Percentiles rank a stretch among this genome's conserved stretches.
Conservation (phyloP, 108 stramenopile species). For the Cyclotella distinguenda region DNA sequence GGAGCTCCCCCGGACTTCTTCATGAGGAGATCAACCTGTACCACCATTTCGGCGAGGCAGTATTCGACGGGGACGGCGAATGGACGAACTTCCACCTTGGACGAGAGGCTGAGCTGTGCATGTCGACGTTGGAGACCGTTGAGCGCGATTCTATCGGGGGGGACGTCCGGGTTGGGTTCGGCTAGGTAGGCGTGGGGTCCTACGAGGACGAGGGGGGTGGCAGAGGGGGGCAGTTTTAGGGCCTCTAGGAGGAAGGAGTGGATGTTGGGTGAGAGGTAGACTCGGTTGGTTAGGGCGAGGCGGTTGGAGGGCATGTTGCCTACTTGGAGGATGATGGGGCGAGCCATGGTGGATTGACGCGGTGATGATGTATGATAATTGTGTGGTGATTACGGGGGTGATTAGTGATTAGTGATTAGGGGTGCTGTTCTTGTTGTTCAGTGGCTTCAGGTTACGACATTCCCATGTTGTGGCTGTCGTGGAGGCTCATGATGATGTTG, state of each 20-base stretch:
- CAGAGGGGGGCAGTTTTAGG: slow-evolving; percentile 30
- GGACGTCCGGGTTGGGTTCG: slow-evolving; percentile 63
- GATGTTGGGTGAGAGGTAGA: slow-evolving; percentile 72
- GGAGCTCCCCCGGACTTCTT: slow-evolving; percentile 64
- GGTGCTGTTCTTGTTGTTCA: no score
- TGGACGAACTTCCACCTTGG: slow-evolving; percentile 56
- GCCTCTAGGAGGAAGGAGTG: slow-evolving; percentile 42
- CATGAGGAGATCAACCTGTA: slow-evolving; percentile 70
- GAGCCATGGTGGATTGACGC: not conserved
- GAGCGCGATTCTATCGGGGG: slow-evolving; percentile 69
- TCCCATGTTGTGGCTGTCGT: no score
- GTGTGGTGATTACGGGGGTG: no score
- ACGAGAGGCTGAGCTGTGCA: slow-evolving; percentile 58
- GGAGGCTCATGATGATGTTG: no score
- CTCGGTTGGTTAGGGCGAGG: slow-evolving; percentile 79
- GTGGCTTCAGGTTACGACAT: no score
- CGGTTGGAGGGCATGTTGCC: slow-evolving; percentile 84
- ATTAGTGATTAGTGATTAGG: no score
- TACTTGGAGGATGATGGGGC: slow-evolving; percentile 55
- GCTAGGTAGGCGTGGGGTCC: slow-evolving; percentile 73
- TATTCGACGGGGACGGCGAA: slow-evolving; percentile 54
- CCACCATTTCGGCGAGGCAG: slow-evolving; percentile 66
- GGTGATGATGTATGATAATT: not conserved
- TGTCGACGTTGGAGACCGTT: slow-evolving; percentile 85
- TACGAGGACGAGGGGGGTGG: slow-evolving; percentile 53